Evolutionary conservation across 331 rosid genomes (phyloP).

Genomic region (Quercus lobata): DNA sequence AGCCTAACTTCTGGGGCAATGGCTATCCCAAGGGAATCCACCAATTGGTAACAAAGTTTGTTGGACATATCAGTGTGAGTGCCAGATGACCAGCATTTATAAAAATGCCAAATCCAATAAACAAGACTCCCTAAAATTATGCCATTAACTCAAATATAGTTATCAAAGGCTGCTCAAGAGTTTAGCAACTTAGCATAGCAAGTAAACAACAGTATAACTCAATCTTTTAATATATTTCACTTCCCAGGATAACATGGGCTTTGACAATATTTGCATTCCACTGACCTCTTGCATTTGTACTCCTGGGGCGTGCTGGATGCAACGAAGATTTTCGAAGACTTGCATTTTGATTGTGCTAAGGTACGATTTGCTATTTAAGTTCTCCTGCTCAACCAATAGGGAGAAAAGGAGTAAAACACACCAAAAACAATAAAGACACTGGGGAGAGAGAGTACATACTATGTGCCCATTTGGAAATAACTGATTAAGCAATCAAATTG

Average conservation of each 20-base stretch:
- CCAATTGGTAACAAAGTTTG: not conserved
- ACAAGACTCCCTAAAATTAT: too few relatives aligned
- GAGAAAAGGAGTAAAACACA: slow-evolving; percentile 1
- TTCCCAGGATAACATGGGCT: not conserved
- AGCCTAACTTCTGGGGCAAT: not conserved
- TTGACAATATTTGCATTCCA: not conserved
- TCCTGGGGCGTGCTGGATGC: slow-evolving; percentile 93
- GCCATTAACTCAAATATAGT: too few relatives aligned
- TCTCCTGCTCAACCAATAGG: slow-evolving; percentile 59
- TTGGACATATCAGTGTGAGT: not conserved
- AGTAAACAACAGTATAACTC: not conserved
- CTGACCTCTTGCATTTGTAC: slow-evolving; percentile 99
- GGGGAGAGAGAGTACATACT: not conserved
- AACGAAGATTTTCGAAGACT: slow-evolving; percentile 89
- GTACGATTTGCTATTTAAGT: slow-evolving; percentile 86
- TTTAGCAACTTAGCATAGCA: not conserved
- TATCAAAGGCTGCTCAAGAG: not conserved
- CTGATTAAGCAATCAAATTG: not conserved
- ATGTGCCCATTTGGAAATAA: too few relatives aligned
- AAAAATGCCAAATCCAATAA: too few relatives aligned
- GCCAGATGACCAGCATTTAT: not conserved
- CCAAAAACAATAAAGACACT: not conserved
- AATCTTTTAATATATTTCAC: not conserved
- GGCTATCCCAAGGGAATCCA: not conserved
- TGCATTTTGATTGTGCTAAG: slow-evolving; percentile 87